Evolutionary conservation across 306 rosid genomes (phyloP).

Genomic region (Mimosa bimucronata): DNA sequence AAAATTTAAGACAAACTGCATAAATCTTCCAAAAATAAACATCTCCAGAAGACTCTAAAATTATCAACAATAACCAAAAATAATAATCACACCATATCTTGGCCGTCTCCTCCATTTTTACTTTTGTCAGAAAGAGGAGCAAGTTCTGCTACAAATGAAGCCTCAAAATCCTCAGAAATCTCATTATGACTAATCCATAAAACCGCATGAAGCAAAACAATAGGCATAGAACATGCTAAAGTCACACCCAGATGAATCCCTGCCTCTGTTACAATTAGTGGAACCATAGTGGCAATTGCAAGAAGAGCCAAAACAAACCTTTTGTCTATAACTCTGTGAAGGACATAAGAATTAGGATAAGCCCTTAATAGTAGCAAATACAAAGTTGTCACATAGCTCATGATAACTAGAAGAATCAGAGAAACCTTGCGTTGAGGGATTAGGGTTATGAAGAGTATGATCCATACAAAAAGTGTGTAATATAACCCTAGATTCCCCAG

Average conservation of each 20-base stretch:
- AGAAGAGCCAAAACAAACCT: constrained; percentile 48
- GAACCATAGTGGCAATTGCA: constrained; percentile 47
- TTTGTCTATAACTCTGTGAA: constrained; percentile 51
- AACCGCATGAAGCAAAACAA: constrained; percentile 67
- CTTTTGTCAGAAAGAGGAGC: constrained; percentile 35
- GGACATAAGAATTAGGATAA: constrained; percentile 46
- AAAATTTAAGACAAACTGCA: not conserved
- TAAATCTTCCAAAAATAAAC: not conserved
- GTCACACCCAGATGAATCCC: constrained; percentile 55
- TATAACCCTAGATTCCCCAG: constrained; percentile 43
- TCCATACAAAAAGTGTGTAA: constrained; percentile 64
- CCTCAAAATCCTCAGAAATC: constrained; percentile 43
- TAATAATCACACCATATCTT: constrained; percentile 46
- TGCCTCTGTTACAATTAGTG: constrained; percentile 51
- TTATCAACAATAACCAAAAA: not conserved
- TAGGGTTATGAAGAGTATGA: constrained; percentile 64
- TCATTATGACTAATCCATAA: constrained; percentile 43
- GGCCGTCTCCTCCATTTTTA: constrained; percentile 4
- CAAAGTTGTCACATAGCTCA: constrained; percentile 53
- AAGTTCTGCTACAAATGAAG: constrained; percentile 38
- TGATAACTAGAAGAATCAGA: constrained; percentile 51
- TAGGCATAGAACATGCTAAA: constrained; percentile 46
- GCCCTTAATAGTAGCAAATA: constrained; percentile 45
- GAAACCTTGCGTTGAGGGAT: constrained; percentile 56
- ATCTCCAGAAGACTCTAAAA: not conserved